Evolutionary conservation across 164 flowering plant species (phyloP).

Genomic region (Buxus sempervirens): DNA sequence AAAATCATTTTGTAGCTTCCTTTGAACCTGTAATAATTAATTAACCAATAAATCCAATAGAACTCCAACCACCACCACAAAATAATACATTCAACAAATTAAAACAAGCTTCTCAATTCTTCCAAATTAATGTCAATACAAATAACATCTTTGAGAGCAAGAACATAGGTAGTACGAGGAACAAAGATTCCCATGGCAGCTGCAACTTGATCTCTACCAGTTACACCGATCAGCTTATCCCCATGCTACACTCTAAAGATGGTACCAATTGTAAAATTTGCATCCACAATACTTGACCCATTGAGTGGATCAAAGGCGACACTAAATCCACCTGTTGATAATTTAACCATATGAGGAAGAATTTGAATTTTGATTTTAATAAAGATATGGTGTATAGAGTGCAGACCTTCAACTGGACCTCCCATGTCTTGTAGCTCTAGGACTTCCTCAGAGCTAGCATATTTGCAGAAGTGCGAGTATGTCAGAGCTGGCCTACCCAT

Average conservation of each 20-base stretch:
- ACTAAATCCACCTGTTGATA: conserved; percentile 82
- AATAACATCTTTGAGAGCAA: too few species aligned
- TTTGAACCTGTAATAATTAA: too few species aligned
- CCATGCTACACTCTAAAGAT: conserved; percentile 99
- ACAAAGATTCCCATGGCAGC: too few species aligned
- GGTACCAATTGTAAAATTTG: too few species aligned
- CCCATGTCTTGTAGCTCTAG: conserved; percentile 99
- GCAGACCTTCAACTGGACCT: conserved; percentile 83
- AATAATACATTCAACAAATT: too few species aligned
- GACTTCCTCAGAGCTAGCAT: conserved; percentile 96
- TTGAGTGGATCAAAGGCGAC: conserved; percentile 98
- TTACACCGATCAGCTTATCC: conserved; percentile 78
- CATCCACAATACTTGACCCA: conserved; percentile 97
- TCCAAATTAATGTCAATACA: too few species aligned
- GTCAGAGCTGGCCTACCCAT: conserved; percentile 70
- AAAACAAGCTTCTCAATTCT: too few species aligned
- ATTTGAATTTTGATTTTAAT: not conserved
- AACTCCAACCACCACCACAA: too few species aligned
- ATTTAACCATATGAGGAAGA: not conserved
- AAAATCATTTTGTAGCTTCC: too few species aligned
- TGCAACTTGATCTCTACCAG: too few species aligned
- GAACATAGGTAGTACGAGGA: too few species aligned
- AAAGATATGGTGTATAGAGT: not conserved
- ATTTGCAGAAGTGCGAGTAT: conserved; percentile 91
- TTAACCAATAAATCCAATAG: too few species aligned